Conservation (phyloP, 2,329 filamentous ascomycete genomes). For the Tetracladium maxilliforme region DNA sequence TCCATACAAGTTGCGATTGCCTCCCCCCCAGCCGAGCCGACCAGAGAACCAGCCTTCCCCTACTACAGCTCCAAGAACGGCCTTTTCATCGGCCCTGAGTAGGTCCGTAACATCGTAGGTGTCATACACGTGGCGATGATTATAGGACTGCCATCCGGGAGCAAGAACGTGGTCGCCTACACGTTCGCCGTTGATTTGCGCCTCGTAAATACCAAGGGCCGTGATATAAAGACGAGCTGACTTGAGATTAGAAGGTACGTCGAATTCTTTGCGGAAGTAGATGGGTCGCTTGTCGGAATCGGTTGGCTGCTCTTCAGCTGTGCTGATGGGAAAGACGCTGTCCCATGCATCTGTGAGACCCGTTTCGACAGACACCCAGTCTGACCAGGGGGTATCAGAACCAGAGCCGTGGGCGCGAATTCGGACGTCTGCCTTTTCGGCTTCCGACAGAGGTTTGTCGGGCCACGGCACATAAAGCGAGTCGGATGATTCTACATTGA, state of each 20-base stretch:
- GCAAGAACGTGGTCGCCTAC: slow-evolving; percentile 16
- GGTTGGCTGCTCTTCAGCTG: slow-evolving; percentile 8
- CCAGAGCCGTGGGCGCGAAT: slow-evolving; percentile 11
- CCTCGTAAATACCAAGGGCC: slow-evolving; percentile 17
- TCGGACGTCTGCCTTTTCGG: slow-evolving; percentile 13
- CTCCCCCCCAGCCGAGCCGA: slow-evolving; percentile 17
- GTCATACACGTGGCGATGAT: slow-evolving; percentile 33
- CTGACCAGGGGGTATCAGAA: slow-evolving; percentile 14
- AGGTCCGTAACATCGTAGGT: slow-evolving; percentile 32
- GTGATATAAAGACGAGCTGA: slow-evolving; percentile 19
- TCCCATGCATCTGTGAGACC: slow-evolving; percentile 15
- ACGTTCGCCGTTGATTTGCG: slow-evolving; percentile 17
- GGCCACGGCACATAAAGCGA: slow-evolving; percentile 31
- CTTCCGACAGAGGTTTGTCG: slow-evolving; percentile 12
- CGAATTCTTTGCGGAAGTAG: slow-evolving; percentile 18
- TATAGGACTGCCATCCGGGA: slow-evolving; percentile 28
- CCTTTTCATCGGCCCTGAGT: slow-evolving; percentile 12
- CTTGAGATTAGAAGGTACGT: slow-evolving; percentile 4
- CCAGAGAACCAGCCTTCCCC: slow-evolving; percentile 35
- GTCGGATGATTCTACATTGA: slow-evolving; percentile 5
- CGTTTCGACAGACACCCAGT: slow-evolving; percentile 13
- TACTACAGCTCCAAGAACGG: slow-evolving; percentile 21
- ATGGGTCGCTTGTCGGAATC: slow-evolving; percentile 12
- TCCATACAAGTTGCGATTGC: slow-evolving; percentile 20
- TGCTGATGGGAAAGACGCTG: slow-evolving; percentile 13